phyloP scores from a whole-genome alignment of 768 basidiomycete genomes.

The Thelephora ganbajun region DNA sequence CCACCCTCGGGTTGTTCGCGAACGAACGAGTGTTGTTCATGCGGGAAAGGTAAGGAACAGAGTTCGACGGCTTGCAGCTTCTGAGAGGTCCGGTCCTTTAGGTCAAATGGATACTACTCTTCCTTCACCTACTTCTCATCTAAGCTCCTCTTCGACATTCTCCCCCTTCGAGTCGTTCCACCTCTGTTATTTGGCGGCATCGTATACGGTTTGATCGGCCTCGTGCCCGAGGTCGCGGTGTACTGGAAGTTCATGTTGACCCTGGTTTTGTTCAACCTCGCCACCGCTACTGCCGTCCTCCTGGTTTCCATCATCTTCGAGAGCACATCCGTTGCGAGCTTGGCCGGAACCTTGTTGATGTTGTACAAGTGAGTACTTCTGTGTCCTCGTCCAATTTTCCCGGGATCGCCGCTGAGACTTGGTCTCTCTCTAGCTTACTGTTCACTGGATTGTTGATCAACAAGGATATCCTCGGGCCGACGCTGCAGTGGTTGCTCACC shows the following conservation, averaged over 20 bases:
- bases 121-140: constrained; percentile 94
- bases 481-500: constrained; percentile 77
- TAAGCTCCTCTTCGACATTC: constrained; percentile 94
- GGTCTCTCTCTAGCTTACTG: constrained; percentile 43
- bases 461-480: constrained; percentile 63
- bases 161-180: constrained; percentile 88
- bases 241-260: constrained; percentile 99
- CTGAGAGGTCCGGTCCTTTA: constrained; percentile 16
- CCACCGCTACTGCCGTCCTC: constrained; percentile 85
- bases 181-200: constrained; percentile 94
- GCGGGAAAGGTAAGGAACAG: constrained; percentile 68
- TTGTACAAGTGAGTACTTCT: constrained; percentile 76
- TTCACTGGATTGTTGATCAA: constrained; percentile 96
- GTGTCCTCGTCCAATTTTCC: neutral
- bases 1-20: constrained; percentile 86
- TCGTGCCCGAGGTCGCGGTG: constrained; percentile 76
- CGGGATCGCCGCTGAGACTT: neutral
- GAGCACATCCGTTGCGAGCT: constrained; percentile 77
- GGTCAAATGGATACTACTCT: constrained; percentile 95
- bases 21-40: constrained; percentile 95
- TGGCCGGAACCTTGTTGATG: constrained; percentile 94
- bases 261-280: constrained; percentile 91
- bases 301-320: constrained; percentile 83
- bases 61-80: neutral
- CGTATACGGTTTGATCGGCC: constrained; percentile 86